Evolutionary conservation across 257 asterid genomes (phyloP), one percentile per base, ranked within the genome.

Genomic region (Forsythia suspensa): DNA sequence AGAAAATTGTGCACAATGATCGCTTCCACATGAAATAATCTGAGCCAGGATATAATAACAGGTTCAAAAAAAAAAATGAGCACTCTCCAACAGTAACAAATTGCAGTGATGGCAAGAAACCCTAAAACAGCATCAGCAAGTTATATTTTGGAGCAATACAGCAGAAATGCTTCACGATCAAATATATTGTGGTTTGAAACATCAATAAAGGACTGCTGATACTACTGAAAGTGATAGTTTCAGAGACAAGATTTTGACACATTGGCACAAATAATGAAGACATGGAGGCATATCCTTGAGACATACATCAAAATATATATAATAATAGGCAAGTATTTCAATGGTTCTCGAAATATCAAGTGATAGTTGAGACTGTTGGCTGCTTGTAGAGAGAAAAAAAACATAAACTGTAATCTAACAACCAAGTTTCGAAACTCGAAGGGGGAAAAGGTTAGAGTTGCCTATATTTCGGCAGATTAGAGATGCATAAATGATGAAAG

Each of bases 11-110:
- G 88, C 84, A 86, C 93, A 89, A 46, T 78, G 87, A 71, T 82
- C 85, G 89, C 98, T 96, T 86, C 92, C 97, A 51, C 61, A 72
- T 77, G 99, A 96, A 80, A 87, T 85, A 77, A 91, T 85, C 99
- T 96, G 89, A 74, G 76, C 67, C 83, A 76, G 70, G 76, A 83
- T 37, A 72, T 78, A 34, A 74, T 65, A 68, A 52, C 37, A 76
- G 46, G 73, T n/a, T 66, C 71, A n/a, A n/a, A 70, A 20, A 77
- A 72, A 73, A 87, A 46, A 55, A 70, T 66, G 65, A 71, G 66
- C 51, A 16, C 43, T 34, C 41, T 65, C 24, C 61, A 51, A 4
- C 24, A 65, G 70, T 59, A 72, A 24, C 36, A 76, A n/a, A 76
- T 51, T 80, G 16, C 44, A n/a, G 55, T 21, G 51, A 79, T 34